Conservation (phyloP, 805 yeast species). For the Nakazawaea siamensis region DNA sequence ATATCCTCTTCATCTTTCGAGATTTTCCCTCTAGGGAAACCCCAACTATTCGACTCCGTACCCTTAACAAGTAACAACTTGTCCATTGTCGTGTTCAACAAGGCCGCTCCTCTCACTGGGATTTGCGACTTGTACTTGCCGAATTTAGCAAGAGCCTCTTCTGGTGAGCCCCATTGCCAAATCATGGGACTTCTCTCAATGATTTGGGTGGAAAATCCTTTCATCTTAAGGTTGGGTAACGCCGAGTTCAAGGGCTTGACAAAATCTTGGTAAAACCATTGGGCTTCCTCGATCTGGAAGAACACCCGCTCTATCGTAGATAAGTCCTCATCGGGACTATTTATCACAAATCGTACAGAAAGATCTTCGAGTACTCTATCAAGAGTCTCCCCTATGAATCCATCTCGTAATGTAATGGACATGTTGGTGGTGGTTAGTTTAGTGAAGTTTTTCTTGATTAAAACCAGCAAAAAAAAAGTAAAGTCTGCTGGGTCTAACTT, state of each 20-base stretch:
- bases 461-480: too few relatives aligned
- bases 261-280: slow-evolving; percentile 93
- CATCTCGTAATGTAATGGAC: slow-evolving; percentile 28
- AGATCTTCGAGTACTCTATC: slow-evolving; percentile 79
- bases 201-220: slow-evolving; percentile 60
- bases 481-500: too few relatives aligned
- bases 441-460: background rate
- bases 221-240: slow-evolving; percentile 72
- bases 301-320: slow-evolving; percentile 75
- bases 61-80: slow-evolving; percentile 80
- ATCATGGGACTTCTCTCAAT: slow-evolving; percentile 64
- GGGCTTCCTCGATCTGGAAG: slow-evolving; percentile 96
- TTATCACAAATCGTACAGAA: slow-evolving; percentile 80
- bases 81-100: slow-evolving; percentile 62
- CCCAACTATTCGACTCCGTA: slow-evolving; percentile 74
- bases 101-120: slow-evolving; percentile 95
- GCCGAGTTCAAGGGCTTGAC: slow-evolving; percentile 62
- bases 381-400: slow-evolving; percentile 54
- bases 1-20: slow-evolving; percentile 87
- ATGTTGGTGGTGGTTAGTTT: slow-evolving; percentile 12
- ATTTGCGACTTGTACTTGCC: slow-evolving; percentile 80
- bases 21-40: slow-evolving; percentile 95
- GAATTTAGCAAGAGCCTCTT: slow-evolving; percentile 70
- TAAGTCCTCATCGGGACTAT: slow-evolving; percentile 87
- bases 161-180: slow-evolving; percentile 82